Percentiles rank a stretch among this genome's conserved stretches.
These are phyloP conservation scores for Malus fusca DNA, from an alignment of 306 rosid genomes.

Conservation along the genomic window DNA sequence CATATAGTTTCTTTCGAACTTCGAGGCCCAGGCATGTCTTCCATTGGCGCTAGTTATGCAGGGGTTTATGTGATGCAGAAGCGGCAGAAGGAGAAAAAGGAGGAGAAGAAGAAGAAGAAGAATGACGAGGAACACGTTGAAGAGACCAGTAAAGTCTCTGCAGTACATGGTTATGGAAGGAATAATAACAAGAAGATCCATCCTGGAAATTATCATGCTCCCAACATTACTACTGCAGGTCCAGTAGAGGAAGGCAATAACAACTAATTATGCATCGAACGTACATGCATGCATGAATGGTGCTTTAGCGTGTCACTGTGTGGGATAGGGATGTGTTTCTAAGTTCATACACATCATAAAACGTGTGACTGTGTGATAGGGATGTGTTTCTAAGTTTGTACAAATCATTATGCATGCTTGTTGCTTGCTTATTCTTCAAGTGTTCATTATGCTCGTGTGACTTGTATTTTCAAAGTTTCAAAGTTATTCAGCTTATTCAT, in stretches of 20 bases:
- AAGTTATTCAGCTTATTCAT: neutral
- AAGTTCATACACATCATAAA: too few relatives aligned
- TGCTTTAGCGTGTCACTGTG: neutral
- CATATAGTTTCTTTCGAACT: neutral
- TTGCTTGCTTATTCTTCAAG: neutral
- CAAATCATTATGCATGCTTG: neutral
- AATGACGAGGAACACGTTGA: constrained; percentile 7
- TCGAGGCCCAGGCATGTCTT: constrained; percentile 18
- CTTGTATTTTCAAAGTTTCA: neutral
- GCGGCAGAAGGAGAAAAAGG: constrained; percentile 27
- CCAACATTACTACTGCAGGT: neutral
- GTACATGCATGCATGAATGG: neutral
- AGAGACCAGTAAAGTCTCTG: neutral
- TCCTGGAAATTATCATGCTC: neutral
- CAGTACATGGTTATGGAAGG: neutral
- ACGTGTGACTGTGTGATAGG: neutral
- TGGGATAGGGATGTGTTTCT: too few relatives aligned
- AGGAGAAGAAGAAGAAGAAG: constrained; percentile 32
- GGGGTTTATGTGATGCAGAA: constrained; percentile 33
- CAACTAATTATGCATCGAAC: neutral
- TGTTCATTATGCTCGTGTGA: neutral
- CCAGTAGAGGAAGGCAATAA: neutral
- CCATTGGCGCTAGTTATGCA: constrained; percentile 34
- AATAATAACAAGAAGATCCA: constrained; percentile 18
- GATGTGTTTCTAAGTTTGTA: neutral